A percentile compares a stretch with the other conserved stretches of the same genome.
Conservation (phyloP, 2,329 filamentous ascomycete genomes). For the Macrophomina tecta region DNA sequence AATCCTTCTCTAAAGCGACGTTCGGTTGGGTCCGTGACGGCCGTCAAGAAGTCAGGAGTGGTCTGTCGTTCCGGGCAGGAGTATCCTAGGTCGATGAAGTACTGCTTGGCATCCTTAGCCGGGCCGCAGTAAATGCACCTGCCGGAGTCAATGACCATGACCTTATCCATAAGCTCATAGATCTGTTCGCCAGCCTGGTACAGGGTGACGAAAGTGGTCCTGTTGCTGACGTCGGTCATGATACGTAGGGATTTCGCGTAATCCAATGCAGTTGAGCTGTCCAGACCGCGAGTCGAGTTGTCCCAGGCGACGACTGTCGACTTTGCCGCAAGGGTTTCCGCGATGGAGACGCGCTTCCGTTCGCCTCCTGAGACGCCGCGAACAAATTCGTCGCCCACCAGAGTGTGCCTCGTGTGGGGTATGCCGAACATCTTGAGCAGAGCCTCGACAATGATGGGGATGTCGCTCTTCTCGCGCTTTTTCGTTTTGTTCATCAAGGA, state of each 20-base stretch:
- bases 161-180: slow-evolving; percentile 79
- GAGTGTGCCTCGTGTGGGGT: slow-evolving; percentile 73
- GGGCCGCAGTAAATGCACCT: slow-evolving; percentile 72
- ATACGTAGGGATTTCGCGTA: slow-evolving; percentile 61
- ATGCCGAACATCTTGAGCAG: slow-evolving; percentile 81
- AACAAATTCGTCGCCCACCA: slow-evolving; percentile 75
- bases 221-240: slow-evolving; percentile 56
- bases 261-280: slow-evolving; percentile 56
- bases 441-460: slow-evolving; percentile 72
- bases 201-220: slow-evolving; percentile 60
- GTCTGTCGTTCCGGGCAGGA: slow-evolving; percentile 67
- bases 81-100: slow-evolving; percentile 71
- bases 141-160: slow-evolving; percentile 76
- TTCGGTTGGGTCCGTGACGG: slow-evolving; percentile 75
- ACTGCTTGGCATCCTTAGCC: slow-evolving; percentile 64
- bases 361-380: slow-evolving; percentile 82
- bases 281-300: slow-evolving; percentile 53
- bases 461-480: slow-evolving; percentile 67
- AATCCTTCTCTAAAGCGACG: slow-evolving; percentile 65
- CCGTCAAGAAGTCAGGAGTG: slow-evolving; percentile 79
- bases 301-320: slow-evolving; percentile 78
- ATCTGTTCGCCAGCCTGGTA: slow-evolving; percentile 75
- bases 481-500: slow-evolving; percentile 77
- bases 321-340: slow-evolving; percentile 76
- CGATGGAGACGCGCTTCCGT: slow-evolving; percentile 79